A percentile compares a stretch with the other conserved stretches of the same genome.
Evolutionary conservation across 306 rosid genomes (phyloP).

Genomic region (Trichosanthes cucumerina): DNA sequence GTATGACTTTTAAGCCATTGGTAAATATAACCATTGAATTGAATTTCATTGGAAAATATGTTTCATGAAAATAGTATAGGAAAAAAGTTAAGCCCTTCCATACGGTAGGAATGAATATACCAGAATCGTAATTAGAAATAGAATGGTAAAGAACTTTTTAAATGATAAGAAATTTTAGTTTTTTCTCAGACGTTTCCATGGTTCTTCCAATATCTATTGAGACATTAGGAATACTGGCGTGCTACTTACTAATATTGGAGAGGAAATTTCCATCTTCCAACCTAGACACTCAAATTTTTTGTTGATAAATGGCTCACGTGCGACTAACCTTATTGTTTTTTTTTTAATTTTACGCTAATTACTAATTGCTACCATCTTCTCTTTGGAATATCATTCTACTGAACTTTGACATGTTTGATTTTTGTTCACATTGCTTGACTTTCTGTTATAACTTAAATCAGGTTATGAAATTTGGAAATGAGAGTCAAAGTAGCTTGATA

Average conservation of each 20-base stretch:
- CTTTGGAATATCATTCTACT: background rate
- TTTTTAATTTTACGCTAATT: background rate
- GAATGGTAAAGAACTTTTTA: background rate
- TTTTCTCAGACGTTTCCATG: background rate
- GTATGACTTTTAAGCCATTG: background rate
- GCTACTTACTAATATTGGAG: background rate
- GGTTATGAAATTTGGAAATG: slow-evolving; percentile 93
- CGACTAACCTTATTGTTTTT: background rate
- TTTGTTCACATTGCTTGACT: background rate
- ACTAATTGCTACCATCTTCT: background rate
- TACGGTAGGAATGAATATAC: background rate
- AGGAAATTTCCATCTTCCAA: background rate
- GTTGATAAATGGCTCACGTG: background rate
- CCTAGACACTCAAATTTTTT: background rate
- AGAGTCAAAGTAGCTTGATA: slow-evolving; percentile 68
- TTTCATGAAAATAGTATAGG: background rate
- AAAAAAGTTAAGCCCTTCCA: background rate
- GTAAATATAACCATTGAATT: background rate
- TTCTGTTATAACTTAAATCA: slow-evolving; percentile 15
- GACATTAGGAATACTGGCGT: background rate
- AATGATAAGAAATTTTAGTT: background rate
- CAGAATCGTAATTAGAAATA: background rate
- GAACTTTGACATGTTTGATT: slow-evolving; percentile 2
- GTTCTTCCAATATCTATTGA: background rate
- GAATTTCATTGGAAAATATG: background rate